A percentile compares a stretch with the other conserved stretches of the same genome.
Conservation (phyloP, 164 flowering plant genomes). For the Hamamelis virginiana region DNA sequence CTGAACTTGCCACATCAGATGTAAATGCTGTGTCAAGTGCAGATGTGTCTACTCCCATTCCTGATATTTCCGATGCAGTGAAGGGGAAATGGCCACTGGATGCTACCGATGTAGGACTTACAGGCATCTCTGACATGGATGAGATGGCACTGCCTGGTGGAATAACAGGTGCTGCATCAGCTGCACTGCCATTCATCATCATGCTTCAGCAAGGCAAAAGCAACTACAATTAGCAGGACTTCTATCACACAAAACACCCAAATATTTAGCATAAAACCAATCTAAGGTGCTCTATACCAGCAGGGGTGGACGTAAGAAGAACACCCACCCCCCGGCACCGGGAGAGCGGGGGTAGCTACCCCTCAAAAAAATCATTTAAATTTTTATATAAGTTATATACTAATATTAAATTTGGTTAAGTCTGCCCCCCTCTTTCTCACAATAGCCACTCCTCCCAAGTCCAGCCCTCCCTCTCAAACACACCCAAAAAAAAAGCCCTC, state of each 20-base stretch:
- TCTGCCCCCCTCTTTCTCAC: no score
- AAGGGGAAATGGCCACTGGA: constrained; percentile 97
- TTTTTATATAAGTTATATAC: no score
- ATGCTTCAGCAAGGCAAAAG: constrained; percentile 34
- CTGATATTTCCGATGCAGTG: constrained; percentile 81
- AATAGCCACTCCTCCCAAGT: no score
- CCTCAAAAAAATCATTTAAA: no score
- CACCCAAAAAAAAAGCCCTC: no score
- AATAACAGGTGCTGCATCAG: constrained; percentile 46
- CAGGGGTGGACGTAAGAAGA: no score
- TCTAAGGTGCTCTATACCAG: no score
- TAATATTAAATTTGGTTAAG: no score
- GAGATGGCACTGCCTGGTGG: constrained; percentile 69
- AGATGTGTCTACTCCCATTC: constrained; percentile 84
- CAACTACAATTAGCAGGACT: constrained; percentile 13
- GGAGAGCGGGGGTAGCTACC: no score
- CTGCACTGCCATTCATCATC: constrained; percentile 44
- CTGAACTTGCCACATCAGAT: constrained; percentile 74
- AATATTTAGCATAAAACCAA: no score
- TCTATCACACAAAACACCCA: neutral
- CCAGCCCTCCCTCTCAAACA: no score
- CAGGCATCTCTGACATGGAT: constrained; percentile 83
- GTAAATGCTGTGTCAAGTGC: constrained; percentile 85
- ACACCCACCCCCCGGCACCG: no score
- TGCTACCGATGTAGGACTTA: constrained; percentile 91